These are phyloP conservation scores for Globisporangium viniferum DNA, from an alignment of 352 stramenopile genomes.

Conservation along the genomic window DNA sequence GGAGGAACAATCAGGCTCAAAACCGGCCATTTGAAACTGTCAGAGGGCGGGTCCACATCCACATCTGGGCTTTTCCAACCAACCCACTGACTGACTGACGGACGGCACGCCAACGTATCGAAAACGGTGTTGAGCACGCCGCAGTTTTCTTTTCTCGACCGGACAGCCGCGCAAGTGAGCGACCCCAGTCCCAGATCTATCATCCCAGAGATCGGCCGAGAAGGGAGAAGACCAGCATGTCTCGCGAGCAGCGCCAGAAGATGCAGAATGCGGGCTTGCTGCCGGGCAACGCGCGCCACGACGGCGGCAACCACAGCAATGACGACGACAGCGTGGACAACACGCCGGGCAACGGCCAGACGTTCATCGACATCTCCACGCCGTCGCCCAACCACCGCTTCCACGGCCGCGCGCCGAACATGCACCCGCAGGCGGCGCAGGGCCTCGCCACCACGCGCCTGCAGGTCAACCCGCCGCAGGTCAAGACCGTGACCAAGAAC, in stretches of 20 bases:
- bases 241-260: conserved; percentile 42
- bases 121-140: not conserved
- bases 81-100: not conserved
- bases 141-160: not conserved
- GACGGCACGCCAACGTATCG: not conserved
- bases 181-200: not conserved
- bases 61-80: not conserved
- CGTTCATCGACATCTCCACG: conserved; percentile 71
- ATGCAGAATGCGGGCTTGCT: conserved; percentile 32
- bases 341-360: conserved; percentile 48
- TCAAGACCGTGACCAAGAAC: conserved; percentile 31
- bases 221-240: conserved; percentile 18
- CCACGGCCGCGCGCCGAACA: conserved; percentile 6
- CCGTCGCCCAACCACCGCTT: conserved; percentile 39
- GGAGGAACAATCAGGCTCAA: not conserved
- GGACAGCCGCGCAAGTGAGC: not conserved
- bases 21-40: not conserved
- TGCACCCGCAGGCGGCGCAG: conserved; percentile 10
- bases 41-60: not conserved
- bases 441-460: conserved; percentile 14
- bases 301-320: not conserved
- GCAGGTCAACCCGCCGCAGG: conserved; percentile 20
- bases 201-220: not conserved
- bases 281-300: conserved; percentile 11
- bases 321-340: conserved; percentile 33